Evolutionary conservation across 306 rosid genomes (phyloP).

Genomic region (Oxytropis ochrocephala): DNA sequence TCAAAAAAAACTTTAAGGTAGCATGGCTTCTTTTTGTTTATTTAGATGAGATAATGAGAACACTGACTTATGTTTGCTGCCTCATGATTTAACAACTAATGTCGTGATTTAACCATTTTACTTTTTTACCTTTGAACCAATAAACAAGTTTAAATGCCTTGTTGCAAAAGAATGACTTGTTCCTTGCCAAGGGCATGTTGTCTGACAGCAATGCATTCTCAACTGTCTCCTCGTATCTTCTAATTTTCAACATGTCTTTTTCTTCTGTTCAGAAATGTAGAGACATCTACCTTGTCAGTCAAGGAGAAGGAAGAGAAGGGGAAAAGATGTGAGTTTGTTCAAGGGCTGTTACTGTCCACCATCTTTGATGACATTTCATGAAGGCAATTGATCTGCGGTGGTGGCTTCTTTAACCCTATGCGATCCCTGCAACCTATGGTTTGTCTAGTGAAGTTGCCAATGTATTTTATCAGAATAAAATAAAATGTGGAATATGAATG

Average conservation of each 20-base stretch:
- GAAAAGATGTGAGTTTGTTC: slow-evolving; percentile 68
- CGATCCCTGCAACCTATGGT: slow-evolving; percentile 29
- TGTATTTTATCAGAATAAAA: slow-evolving; percentile 48
- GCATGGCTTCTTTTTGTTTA: neutral
- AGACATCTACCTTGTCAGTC: slow-evolving; percentile 53
- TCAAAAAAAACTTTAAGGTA: neutral
- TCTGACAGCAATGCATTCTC: neutral
- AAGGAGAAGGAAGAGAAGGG: slow-evolving; percentile 81
- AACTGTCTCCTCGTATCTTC: neutral
- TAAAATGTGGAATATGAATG: slow-evolving; percentile 55
- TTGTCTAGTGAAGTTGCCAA: slow-evolving; percentile 39
- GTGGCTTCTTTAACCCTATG: slow-evolving; percentile 29
- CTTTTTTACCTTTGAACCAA: neutral
- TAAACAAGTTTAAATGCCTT: neutral
- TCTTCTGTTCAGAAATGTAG: slow-evolving; percentile 34
- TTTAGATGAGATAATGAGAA: neutral
- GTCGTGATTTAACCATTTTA: slow-evolving; percentile 16
- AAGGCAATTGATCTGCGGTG: slow-evolving; percentile 12
- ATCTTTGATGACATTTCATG: slow-evolving; percentile 59
- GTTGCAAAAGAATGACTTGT: neutral
- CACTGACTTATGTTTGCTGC: neutral
- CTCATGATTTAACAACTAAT: neutral
- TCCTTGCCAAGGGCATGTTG: neutral
- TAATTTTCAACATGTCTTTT: neutral
- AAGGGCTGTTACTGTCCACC: slow-evolving; percentile 78